Conservation (phyloP, 352 stramenopile species). For the Globisporangium nodosum region DNA sequence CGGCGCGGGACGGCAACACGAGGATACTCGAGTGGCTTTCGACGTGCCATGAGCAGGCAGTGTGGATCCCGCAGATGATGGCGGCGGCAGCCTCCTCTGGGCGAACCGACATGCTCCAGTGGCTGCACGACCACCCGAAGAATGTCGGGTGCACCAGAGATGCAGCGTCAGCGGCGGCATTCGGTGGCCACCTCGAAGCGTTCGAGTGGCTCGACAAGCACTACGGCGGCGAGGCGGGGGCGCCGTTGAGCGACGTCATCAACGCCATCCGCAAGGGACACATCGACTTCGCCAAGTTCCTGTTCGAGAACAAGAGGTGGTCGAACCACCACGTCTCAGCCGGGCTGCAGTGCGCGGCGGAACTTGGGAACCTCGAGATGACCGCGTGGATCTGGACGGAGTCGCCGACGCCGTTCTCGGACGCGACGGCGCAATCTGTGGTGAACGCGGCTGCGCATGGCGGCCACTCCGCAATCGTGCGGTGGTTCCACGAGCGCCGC, state of each 20-base stretch:
- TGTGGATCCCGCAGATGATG: slow-evolving; percentile 1
- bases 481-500: slow-evolving; percentile 10
- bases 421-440: not conserved
- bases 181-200: not conserved
- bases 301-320: slow-evolving; percentile 1
- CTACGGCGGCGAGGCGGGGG: not conserved
- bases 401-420: slow-evolving; percentile 2
- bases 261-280: not conserved
- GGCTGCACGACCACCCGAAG: slow-evolving; percentile 2
- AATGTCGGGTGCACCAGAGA: not conserved
- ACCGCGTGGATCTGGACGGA: slow-evolving; percentile 1
- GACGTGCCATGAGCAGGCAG: not conserved
- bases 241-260: not conserved
- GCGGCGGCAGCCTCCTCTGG: slow-evolving; percentile 3
- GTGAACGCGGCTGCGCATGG: not conserved
- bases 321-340: not conserved
- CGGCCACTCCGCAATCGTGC: not conserved
- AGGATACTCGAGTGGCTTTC: slow-evolving; percentile 1
- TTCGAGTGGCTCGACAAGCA: slow-evolving; percentile 3
- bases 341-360: not conserved
- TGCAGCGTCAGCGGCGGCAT: not conserved
- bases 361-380: slow-evolving; percentile 1
- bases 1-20: not conserved
- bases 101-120: not conserved
- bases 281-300: slow-evolving; percentile 2